These are phyloP conservation scores for Trichomonascaceae sp. DNA, from an alignment of 1,139 yeast genomes.

Conservation along the genomic window DNA sequence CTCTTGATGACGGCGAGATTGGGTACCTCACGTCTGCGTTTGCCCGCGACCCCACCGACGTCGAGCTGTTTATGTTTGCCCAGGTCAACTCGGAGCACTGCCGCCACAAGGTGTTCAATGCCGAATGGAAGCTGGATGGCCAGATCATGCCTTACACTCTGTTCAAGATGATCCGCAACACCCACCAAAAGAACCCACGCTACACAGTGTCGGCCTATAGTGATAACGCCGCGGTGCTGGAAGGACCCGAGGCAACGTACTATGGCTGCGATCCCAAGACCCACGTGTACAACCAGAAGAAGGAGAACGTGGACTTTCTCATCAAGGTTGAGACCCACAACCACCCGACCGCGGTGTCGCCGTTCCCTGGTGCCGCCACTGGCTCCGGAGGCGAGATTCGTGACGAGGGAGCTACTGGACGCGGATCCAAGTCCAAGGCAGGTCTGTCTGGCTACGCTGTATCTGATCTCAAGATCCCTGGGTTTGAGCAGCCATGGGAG, in stretches of 20 bases:
- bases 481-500: constrained; percentile 91
- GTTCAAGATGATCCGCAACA: constrained; percentile 92
- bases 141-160: constrained; percentile 57
- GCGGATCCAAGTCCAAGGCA: constrained; percentile 95
- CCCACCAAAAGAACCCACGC: constrained; percentile 70
- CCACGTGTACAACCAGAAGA: constrained; percentile 58
- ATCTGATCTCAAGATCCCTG: constrained; percentile 81
- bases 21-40: constrained; percentile 72
- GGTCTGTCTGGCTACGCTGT: constrained; percentile 92
- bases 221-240: constrained; percentile 97
- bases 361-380: constrained; percentile 98
- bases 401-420: constrained; percentile 99
- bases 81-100: constrained; percentile 99
- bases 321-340: constrained; percentile 97
- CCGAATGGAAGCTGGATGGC: constrained; percentile 95
- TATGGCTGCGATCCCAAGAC: constrained; percentile 65
- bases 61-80: constrained; percentile 96
- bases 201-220: constrained; percentile 88
- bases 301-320: constrained; percentile 76
- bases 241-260: constrained; percentile 59
- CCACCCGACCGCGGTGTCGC: constrained; percentile 98
- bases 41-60: constrained; percentile 94
- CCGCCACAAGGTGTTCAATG: constrained; percentile 97
- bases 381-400: constrained; percentile 99
- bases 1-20: constrained; percentile 86